Evolutionary conservation across 192 early-diverging fungal genomes (phyloP).

Genomic region (Umbelopsis isabellina): DNA sequence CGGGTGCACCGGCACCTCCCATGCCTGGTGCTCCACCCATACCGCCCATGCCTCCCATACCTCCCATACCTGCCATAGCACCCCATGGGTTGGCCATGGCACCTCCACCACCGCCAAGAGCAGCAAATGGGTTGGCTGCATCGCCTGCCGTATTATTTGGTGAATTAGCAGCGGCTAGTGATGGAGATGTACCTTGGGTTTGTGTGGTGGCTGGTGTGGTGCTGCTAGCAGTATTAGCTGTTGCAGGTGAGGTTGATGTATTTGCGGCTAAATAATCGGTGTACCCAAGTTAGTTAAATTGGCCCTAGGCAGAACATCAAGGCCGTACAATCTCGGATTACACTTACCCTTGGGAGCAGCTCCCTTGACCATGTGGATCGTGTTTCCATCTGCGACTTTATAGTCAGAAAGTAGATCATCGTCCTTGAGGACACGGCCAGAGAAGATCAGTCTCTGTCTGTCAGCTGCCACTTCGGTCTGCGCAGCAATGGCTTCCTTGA

Average conservation of each 20-base stretch:
- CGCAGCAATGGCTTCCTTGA: conserved; percentile 78
- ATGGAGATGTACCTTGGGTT: conserved; percentile 4
- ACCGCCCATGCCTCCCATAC: conserved; percentile 58
- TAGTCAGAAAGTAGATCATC: conserved; percentile 73
- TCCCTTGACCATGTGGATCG: conserved; percentile 91
- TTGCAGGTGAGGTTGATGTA: conserved; percentile 36
- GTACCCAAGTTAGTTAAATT: not conserved
- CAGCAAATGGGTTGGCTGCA: conserved; percentile 45
- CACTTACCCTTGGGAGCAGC: conserved; percentile 38
- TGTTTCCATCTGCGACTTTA: conserved; percentile 86
- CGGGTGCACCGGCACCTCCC: conserved; percentile 65
- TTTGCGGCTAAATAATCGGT: conserved; percentile 43
- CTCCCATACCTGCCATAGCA: conserved; percentile 51
- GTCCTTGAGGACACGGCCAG: conserved; percentile 95
- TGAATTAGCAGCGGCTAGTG: not conserved
- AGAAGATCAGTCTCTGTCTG: conserved; percentile 88
- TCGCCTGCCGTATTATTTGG: conserved; percentile 17
- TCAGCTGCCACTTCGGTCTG: conserved; percentile 65
- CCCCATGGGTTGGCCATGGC: conserved; percentile 38
- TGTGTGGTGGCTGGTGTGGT: conserved; percentile 20
- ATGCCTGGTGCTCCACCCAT: conserved; percentile 59
- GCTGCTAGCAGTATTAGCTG: conserved; percentile 18
- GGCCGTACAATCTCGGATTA: not conserved
- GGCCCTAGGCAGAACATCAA: not conserved
- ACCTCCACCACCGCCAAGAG: conserved; percentile 39